Conservation (phyloP, 2,329 filamentous ascomycete species). For the Alternaria longipes region DNA sequence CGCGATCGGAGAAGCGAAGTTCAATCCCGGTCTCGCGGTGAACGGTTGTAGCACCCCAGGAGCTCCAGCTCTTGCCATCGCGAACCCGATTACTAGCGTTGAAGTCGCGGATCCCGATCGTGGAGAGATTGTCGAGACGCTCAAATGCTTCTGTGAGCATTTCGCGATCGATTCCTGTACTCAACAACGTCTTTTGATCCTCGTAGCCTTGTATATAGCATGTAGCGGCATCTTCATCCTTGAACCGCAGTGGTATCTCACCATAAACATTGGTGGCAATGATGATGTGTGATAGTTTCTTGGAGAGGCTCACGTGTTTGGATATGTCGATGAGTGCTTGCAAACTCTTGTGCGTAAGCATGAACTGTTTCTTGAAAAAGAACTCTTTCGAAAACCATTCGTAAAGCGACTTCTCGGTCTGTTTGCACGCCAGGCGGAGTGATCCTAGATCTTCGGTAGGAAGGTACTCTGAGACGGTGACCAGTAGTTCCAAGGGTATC, state of each 20-base stretch:
- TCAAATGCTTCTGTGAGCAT: conserved; percentile 67
- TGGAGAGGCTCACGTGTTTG: conserved; percentile 49
- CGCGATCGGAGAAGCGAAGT: conserved; percentile 21
- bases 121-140: conserved; percentile 64
- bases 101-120: conserved; percentile 69
- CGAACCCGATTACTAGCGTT: conserved; percentile 60
- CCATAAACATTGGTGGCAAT: conserved; percentile 56
- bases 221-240: conserved; percentile 19
- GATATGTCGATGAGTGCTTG: conserved; percentile 59
- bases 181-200: conserved; percentile 41
- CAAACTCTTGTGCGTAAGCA: conserved; percentile 67
- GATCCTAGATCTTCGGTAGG: conserved; percentile 64
- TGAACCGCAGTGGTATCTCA: conserved; percentile 24
- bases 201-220: conserved; percentile 31
- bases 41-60: conserved; percentile 62
- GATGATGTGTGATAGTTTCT: conserved; percentile 59
- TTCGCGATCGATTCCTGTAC: conserved; percentile 59
- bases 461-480: conserved; percentile 62
- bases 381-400: conserved; percentile 68
- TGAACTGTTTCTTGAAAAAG: conserved; percentile 73
- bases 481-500: conserved; percentile 67
- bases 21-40: conserved; percentile 46
- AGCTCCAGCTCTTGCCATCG: conserved; percentile 63
- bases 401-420: conserved; percentile 64
- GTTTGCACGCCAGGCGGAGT: conserved; percentile 65